phyloP scores from a whole-genome alignment of 2,329 filamentous ascomycete species.

The Dothideomycetidae sp. region DNA sequence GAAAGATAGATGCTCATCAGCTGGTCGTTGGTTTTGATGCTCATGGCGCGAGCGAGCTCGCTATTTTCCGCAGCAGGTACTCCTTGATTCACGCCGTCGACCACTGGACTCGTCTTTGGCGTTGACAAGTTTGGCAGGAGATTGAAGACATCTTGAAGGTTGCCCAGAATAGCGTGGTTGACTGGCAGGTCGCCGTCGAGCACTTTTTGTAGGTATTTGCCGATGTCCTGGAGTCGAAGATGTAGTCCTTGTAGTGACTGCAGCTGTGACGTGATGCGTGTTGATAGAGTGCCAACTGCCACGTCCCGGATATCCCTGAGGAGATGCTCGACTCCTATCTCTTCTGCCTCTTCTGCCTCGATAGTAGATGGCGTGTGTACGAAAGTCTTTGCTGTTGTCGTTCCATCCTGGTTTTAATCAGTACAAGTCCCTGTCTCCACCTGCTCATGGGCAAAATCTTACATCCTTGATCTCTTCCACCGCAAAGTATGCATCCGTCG shows the following conservation, averaged over 20 bases:
- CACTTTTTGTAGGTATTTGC: conserved; percentile 89
- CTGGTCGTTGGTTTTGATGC: conserved; percentile 97
- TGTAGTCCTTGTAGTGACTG: conserved; percentile 95
- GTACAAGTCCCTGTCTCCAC: conserved; percentile 9
- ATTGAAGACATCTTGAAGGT: conserved; percentile 99
- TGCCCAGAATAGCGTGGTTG: conserved; percentile 93
- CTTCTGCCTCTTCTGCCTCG: conserved; percentile 96
- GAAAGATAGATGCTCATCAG: conserved; percentile 97
- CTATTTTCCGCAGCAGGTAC: conserved; percentile 51
- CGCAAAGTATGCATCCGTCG: conserved; percentile 97
- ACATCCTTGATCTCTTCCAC: conserved; percentile 99
- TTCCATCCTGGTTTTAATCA: conserved; percentile 64
- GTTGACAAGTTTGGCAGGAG: conserved; percentile 90
- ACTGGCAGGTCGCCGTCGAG: conserved; percentile 83
- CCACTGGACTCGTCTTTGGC: conserved; percentile 45
- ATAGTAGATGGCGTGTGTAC: conserved; percentile 97
- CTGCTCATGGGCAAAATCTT: no score
- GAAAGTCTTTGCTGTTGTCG: conserved; percentile 91
- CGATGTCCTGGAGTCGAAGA: conserved; percentile 86
- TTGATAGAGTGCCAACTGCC: conserved; percentile 89
- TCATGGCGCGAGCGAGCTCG: conserved; percentile 92
- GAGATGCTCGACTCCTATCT: conserved; percentile 96
- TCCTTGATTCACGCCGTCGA: conserved; percentile 39
- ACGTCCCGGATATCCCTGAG: conserved; percentile 97
- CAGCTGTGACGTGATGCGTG: conserved; percentile 91